Evolutionary conservation across 352 stramenopile species (phyloP).

Genomic region (Globisporangium sylvaticum): DNA sequence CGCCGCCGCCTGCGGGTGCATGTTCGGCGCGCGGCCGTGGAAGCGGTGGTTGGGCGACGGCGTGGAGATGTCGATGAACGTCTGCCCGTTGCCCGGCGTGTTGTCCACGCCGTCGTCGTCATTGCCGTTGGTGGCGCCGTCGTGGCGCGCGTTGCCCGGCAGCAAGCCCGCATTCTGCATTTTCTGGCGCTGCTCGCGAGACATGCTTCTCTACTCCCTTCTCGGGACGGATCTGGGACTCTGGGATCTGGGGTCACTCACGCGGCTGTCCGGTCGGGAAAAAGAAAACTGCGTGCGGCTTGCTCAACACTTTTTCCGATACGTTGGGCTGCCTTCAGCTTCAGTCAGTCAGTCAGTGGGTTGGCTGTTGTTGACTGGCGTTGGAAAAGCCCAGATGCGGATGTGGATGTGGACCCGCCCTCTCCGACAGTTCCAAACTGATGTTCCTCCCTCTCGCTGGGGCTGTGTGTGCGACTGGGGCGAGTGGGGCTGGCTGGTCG

Average conservation of each 20-base stretch:
- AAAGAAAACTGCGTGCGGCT: not conserved
- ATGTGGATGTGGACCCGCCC: not conserved
- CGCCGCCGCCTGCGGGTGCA: conserved; percentile 8
- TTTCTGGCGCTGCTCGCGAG: conserved; percentile 40
- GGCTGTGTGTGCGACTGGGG: not conserved
- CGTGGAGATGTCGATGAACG: conserved; percentile 70
- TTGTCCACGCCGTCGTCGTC: conserved; percentile 32
- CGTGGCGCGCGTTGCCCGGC: conserved; percentile 11
- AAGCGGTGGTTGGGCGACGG: conserved; percentile 37
- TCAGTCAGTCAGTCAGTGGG: not conserved
- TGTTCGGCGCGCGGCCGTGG: conserved; percentile 5
- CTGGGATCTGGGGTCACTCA: not conserved
- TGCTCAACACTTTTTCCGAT: not conserved
- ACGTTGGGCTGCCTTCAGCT: not conserved
- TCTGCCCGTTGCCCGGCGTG: conserved; percentile 46
- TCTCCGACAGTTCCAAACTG: not conserved
- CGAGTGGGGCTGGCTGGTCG: not conserved
- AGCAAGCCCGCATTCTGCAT: conserved; percentile 30
- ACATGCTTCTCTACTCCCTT: conserved; percentile 17
- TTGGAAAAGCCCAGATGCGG: not conserved
- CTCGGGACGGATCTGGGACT: not conserved
- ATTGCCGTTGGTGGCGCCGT: not conserved
- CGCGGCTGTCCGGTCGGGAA: not conserved
- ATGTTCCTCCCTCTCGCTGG: not conserved
- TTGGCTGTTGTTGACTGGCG: not conserved